Percentiles rank a stretch among this genome's conserved stretches.
phyloP scores from a whole-genome alignment of 345 rosid genomes.

The Melastoma malabathricum region DNA sequence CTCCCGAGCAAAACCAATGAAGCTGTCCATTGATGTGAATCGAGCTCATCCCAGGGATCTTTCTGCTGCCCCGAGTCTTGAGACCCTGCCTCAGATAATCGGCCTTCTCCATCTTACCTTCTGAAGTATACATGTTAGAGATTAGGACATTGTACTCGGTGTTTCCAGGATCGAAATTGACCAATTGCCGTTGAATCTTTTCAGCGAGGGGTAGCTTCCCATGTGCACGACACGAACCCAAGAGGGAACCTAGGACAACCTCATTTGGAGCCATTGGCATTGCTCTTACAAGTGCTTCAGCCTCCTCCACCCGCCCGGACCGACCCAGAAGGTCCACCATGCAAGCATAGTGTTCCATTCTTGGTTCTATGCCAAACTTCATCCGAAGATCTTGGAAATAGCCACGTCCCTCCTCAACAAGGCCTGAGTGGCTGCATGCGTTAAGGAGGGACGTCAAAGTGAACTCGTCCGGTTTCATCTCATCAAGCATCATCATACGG shows the following conservation, averaged over 20 bases:
- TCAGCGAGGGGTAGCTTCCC: conserved; percentile 49
- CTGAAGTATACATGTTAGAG: conserved; percentile 49
- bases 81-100: conserved; percentile 32
- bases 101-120: conserved; percentile 39
- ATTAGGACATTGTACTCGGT: conserved; percentile 56
- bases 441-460: conserved; percentile 57
- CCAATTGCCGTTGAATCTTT: conserved; percentile 27
- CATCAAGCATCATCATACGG: conserved; percentile 35
- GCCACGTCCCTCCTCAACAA: conserved; percentile 41
- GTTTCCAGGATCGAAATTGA: conserved; percentile 40
- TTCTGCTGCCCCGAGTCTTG: conserved; percentile 34
- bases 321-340: conserved; percentile 83
- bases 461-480: conserved; percentile 57
- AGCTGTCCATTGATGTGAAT: conserved; percentile 36
- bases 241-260: conserved; percentile 67
- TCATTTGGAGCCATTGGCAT: conserved; percentile 76
- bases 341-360: conserved; percentile 73
- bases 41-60: conserved; percentile 69
- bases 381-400: conserved; percentile 30
- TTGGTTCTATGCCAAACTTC: conserved; percentile 35
- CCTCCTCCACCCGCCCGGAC: conserved; percentile 65
- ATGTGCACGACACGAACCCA: conserved; percentile 62
- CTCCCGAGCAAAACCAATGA: conserved; percentile 66
- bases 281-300: conserved; percentile 31
- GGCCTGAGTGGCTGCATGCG: conserved; percentile 76